Evolutionary conservation across 345 rosid species (phyloP), one percentile per base, ranked within the genome.

Genomic region (Brassica cretica): DNA sequence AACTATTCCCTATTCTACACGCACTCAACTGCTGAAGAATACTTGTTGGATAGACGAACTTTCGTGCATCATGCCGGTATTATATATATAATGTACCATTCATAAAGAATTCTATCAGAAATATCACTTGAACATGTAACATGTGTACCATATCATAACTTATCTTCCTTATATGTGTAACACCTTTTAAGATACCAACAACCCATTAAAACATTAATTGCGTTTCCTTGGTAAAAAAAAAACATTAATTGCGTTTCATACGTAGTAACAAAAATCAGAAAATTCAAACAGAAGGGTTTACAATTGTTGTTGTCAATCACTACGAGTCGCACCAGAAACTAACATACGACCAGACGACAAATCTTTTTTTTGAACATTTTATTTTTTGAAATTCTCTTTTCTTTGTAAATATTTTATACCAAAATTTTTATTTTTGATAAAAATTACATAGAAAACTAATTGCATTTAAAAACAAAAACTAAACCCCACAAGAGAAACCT

Each of bases 1-100:
- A 46, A 46, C 16, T 46, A 46, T 51, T 12, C 53, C 56, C 66
- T 64, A 72, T 41, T 58, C 73, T 58, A 78, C 44, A n/a, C 21
- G 19, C 56, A 51, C 56, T 46, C 56, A 51, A 51, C 56, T 46
- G 39, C 63, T 56, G 9, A 58, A 58, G n/a, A 66, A 65, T 46
- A 64, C 29, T 6, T 27, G 30, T 64, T 30, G 33, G 4, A 30
- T 72, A 71, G 67, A 19, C 16, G 19, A 29, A 61, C 30, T 33
- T 70, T 63, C 8, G 56, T 51, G 18, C 18, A 51, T 51, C 19
- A 51, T 51, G 56, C 56, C 56, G 56, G 56, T n/a, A 51, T 46
- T 46, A 1, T 51, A 51, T n/a, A 49, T 5, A 51, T 51, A 14
- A 51, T 18, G n/a, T 49, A 49, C 56, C 18, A 49, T 44, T 12